Conservation (phyloP, 352 stramenopile species). For the Pythium apleroticum region DNA sequence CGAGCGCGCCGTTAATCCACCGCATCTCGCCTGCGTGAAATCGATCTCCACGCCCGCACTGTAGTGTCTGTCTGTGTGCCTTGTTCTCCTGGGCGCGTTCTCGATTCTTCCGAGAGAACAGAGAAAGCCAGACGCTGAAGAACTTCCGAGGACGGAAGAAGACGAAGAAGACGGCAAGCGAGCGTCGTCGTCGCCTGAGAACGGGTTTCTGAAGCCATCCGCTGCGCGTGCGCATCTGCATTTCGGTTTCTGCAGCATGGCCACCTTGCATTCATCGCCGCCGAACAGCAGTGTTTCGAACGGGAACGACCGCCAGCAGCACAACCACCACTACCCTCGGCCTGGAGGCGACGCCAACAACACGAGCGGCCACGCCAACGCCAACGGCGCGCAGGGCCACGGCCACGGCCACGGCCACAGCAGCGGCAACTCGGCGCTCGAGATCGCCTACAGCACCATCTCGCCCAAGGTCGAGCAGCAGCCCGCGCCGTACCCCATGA, state of each 20-base stretch:
- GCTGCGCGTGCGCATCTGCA: neutral
- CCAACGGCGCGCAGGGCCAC: conserved; percentile 2
- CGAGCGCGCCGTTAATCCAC: neutral
- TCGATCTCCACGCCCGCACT: neutral
- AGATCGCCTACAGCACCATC: conserved; percentile 84
- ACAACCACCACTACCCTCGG: conserved; percentile 9
- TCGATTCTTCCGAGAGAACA: neutral
- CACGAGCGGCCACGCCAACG: neutral
- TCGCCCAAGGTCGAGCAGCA: conserved; percentile 64
- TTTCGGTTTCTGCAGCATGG: conserved; percentile 7
- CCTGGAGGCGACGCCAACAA: neutral
- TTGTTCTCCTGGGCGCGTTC: neutral
- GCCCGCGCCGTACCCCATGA: conserved; percentile 59
- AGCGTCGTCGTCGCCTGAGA: neutral
- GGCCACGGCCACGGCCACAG: neutral
- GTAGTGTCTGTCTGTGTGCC: neutral
- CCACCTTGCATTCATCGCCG: conserved; percentile 20
- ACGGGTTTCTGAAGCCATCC: neutral
- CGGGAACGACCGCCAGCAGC: neutral
- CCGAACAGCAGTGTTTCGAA: conserved; percentile 3
- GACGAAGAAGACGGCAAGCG: neutral
- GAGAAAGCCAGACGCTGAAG: neutral
- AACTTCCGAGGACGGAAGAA: neutral
- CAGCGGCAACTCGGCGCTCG: conserved; percentile 36
- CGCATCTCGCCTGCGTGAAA: neutral